Conservation (phyloP, 352 stramenopile genomes). For the Phytophthora multivora region DNA sequence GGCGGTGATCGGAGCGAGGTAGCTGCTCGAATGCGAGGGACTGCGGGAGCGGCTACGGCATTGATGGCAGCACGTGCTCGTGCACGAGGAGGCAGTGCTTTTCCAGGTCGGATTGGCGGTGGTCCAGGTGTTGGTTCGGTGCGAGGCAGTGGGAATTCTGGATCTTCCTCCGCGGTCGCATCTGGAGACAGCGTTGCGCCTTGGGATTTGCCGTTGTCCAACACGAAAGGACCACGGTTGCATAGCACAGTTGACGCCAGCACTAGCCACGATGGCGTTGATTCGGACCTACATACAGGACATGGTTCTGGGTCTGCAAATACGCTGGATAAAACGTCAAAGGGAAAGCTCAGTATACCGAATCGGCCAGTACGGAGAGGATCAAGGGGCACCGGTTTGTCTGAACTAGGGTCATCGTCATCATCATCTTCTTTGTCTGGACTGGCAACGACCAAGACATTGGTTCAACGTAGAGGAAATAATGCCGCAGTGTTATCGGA, state of each 20-base stretch:
- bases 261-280: neutral
- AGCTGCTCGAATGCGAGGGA: conserved; percentile 46
- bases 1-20: conserved; percentile 22
- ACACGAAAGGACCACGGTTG: conserved; percentile 37
- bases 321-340: conserved; percentile 1
- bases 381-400: conserved; percentile 9
- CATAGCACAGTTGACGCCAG: conserved; percentile 14
- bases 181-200: conserved; percentile 59
- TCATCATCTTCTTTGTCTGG: conserved; percentile 32
- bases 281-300: conserved; percentile 1
- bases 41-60: conserved; percentile 64
- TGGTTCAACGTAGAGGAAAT: conserved; percentile 11
- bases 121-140: conserved; percentile 43
- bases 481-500: conserved; percentile 32
- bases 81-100: conserved; percentile 57
- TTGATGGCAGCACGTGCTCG: conserved; percentile 73
- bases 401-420: conserved; percentile 16
- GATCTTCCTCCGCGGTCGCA: conserved; percentile 13
- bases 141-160: conserved; percentile 21
- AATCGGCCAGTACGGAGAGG: conserved; percentile 25
- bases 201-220: conserved; percentile 71
- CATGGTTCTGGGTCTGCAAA: conserved; percentile 5
- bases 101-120: conserved; percentile 48
- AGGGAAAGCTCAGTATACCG: conserved; percentile 4
- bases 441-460: conserved; percentile 12